Conservation (phyloP, 352 stramenopile species). For the Globisporangium nunn region DNA sequence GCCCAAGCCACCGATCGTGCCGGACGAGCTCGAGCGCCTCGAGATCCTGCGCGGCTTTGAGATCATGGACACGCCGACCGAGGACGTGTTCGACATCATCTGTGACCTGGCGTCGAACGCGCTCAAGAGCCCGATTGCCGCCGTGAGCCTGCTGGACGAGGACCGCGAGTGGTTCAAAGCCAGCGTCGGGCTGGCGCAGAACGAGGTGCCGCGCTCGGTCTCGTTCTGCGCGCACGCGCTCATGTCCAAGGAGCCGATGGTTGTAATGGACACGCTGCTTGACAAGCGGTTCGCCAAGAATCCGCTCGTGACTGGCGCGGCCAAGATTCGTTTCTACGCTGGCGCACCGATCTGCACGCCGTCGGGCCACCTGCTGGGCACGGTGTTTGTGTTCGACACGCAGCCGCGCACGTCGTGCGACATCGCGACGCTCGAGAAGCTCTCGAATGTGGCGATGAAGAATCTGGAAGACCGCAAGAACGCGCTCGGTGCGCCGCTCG, state of each 20-base stretch:
- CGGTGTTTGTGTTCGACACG: constrained; percentile 86
- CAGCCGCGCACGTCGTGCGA: constrained; percentile 80
- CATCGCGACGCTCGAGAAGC: constrained; percentile 81
- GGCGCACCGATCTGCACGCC: constrained; percentile 77
- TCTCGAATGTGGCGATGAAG: constrained; percentile 88
- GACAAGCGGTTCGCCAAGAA: constrained; percentile 87
- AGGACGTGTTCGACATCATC: constrained; percentile 88
- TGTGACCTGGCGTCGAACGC: constrained; percentile 83
- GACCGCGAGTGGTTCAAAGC: constrained; percentile 87
- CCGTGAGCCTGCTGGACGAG: constrained; percentile 78
- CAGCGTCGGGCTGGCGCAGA: constrained; percentile 76
- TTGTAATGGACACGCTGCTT: constrained; percentile 80
- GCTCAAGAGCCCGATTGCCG: constrained; percentile 80
- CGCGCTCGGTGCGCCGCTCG: constrained; percentile 56
- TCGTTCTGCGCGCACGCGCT: constrained; percentile 84
- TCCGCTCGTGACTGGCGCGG: constrained; percentile 71
- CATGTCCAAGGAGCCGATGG: constrained; percentile 87
- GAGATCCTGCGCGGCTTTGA: constrained; percentile 78
- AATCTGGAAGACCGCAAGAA: constrained; percentile 89
- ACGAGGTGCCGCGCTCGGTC: constrained; percentile 81
- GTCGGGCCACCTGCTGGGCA: constrained; percentile 75
- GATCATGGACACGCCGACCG: constrained; percentile 81
- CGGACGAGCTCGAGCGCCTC: constrained; percentile 61
- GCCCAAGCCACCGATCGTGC: constrained; percentile 73
- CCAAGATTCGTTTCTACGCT: constrained; percentile 85